These are phyloP conservation scores for Kluyveromyces nonfermentans DNA, from an alignment of 805 yeast genomes.

Conservation along the genomic window DNA sequence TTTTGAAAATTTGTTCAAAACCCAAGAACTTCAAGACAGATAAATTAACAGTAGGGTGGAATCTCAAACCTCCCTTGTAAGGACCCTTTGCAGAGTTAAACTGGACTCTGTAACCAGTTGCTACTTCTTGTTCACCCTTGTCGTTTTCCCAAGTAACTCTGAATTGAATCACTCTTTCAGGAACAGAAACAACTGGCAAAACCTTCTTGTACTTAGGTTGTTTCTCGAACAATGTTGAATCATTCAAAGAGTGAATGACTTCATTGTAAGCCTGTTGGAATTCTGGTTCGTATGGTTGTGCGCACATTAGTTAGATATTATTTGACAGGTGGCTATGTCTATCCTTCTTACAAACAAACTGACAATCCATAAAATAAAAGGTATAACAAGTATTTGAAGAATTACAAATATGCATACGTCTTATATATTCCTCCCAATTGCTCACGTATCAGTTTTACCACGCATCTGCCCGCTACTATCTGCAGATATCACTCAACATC, in stretches of 20 bases:
- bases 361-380: too few species aligned
- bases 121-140: constrained; percentile 81
- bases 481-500: background rate
- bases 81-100: constrained; percentile 98
- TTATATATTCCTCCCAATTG: background rate
- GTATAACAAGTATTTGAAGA: too few species aligned
- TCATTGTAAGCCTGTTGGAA: constrained; percentile 98
- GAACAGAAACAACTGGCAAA: constrained; percentile 82
- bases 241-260: constrained; percentile 77
- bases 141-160: constrained; percentile 98
- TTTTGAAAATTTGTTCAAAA: constrained; percentile 97
- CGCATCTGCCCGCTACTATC: background rate
- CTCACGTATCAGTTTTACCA: background rate
- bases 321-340: background rate
- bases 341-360: background rate
- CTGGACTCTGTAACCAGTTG: constrained; percentile 97
- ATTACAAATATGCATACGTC: background rate
- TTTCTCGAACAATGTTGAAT: constrained; percentile 80
- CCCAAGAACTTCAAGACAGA: constrained; percentile 94
- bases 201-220: constrained; percentile 87
- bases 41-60: constrained; percentile 94
- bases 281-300: constrained; percentile 71
- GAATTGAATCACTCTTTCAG: constrained; percentile 94
- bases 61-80: constrained; percentile 97
- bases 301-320: constrained; percentile 2